A percentile compares a stretch with the other conserved stretches of the same genome.
These are phyloP conservation scores for Chenopodium formosanum DNA, from an alignment of 148 eudicot genomes.

Conservation along the genomic window DNA sequence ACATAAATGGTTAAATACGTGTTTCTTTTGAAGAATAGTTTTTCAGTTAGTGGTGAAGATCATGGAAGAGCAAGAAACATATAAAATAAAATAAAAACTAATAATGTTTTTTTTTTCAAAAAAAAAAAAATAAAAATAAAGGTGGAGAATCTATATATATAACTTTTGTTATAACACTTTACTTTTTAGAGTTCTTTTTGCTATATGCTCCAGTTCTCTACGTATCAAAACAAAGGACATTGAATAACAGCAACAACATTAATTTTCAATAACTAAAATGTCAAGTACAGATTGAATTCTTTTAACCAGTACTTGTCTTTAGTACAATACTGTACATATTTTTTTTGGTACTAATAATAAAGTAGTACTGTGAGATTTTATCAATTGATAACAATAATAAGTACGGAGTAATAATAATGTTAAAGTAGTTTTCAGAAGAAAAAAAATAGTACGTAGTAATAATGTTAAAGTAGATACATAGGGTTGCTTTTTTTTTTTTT, in stretches of 20 bases:
- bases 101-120: background rate
- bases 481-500: no score
- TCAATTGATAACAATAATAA: no score
- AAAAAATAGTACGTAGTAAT: no score
- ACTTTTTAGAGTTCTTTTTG: background rate
- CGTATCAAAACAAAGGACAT: background rate
- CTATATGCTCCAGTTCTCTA: slow-evolving; percentile 7
- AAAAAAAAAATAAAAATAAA: background rate
- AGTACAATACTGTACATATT: no score
- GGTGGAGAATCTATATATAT: background rate
- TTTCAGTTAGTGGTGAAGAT: background rate
- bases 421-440: no score
- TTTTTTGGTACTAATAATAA: no score
- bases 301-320: no score
- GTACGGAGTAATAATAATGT: no score
- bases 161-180: background rate
- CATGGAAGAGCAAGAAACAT: background rate
- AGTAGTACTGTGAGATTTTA: no score
- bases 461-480: no score
- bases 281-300: no score
- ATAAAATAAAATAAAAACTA: background rate
- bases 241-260: background rate
- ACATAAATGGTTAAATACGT: background rate
- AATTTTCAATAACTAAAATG: no score
- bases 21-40: background rate